Conservation (phyloP, 2,329 filamentous ascomycete species). For the Metarhizium guizhouense region DNA sequence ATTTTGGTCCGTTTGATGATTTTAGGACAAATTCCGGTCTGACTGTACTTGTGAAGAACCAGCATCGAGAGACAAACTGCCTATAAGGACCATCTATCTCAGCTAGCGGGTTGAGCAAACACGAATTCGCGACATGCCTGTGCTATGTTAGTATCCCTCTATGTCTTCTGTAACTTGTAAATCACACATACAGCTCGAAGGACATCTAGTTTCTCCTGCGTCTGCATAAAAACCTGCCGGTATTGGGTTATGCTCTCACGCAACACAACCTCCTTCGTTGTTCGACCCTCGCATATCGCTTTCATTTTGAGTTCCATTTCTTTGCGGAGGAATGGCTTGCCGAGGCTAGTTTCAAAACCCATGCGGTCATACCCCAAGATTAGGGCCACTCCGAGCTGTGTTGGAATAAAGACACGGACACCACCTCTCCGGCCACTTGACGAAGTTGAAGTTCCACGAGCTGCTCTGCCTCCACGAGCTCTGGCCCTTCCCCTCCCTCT, state of each 20-base stretch:
- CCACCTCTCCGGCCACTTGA: conserved; percentile 35
- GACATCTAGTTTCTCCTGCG: conserved; percentile 63
- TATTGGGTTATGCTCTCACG: conserved; percentile 82
- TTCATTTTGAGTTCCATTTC: conserved; percentile 98
- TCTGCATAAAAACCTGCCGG: conserved; percentile 74
- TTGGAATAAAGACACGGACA: conserved; percentile 85
- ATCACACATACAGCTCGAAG: conserved; percentile 47
- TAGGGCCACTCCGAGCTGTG: conserved; percentile 79
- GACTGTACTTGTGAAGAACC: background rate
- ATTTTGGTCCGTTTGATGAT: too few species aligned
- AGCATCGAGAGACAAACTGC: background rate
- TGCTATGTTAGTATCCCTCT: background rate
- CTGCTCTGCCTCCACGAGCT: conserved; percentile 27
- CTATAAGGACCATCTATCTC: background rate
- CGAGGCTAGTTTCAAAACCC: conserved; percentile 83
- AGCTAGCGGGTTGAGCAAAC: conserved; percentile 12
- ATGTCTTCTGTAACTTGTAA: background rate
- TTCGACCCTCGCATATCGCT: conserved; percentile 83
- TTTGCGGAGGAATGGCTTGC: conserved; percentile 92
- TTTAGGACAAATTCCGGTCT: too few species aligned
- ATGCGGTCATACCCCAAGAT: conserved; percentile 94
- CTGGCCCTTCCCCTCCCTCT: conserved; percentile 42
- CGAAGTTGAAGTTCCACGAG: conserved; percentile 31
- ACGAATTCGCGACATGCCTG: conserved; percentile 31
- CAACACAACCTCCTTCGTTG: conserved; percentile 65